Percentiles rank a stretch among this genome's conserved stretches.
phyloP scores from a whole-genome alignment of 75 land plant genomes.

The Pinus tabuliformis region DNA sequence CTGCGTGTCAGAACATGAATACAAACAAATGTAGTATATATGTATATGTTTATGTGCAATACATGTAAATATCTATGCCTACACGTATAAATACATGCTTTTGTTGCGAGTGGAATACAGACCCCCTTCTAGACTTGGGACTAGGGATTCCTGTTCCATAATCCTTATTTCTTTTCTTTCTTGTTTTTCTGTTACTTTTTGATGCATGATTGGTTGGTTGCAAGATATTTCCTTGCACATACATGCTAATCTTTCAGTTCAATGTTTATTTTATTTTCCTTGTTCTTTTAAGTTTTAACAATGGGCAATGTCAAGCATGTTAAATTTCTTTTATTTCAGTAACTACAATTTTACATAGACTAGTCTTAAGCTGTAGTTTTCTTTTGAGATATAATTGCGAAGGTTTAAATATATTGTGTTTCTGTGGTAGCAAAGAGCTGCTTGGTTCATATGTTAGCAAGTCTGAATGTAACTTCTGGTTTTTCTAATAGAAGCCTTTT shows the following conservation, averaged over 20 bases:
- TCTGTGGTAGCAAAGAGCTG: not conserved
- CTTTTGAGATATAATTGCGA: not conserved
- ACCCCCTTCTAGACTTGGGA: too few species aligned
- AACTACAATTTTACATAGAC: not conserved
- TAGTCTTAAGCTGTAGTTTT: not conserved
- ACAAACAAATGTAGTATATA: not conserved
- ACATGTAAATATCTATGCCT: not conserved
- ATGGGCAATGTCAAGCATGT: not conserved
- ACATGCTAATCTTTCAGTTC: not conserved
- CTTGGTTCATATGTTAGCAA: not conserved
- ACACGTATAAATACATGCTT: too few species aligned
- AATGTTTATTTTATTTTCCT: not conserved
- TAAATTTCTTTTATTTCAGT: not conserved
- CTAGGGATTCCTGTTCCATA: not conserved
- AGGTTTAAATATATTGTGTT: not conserved
- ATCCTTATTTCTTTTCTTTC: not conserved
- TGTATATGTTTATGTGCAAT: not conserved
- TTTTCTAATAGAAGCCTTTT: not conserved
- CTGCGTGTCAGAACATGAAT: not conserved
- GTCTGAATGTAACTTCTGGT: not conserved
- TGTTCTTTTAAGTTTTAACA: not conserved
- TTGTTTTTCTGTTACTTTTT: not conserved
- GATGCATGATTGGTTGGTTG: not conserved
- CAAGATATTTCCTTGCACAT: not conserved
- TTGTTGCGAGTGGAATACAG: too few species aligned